These are phyloP conservation scores for Entonaema liquescens DNA, from an alignment of 495 filamentous ascomycete species.

Conservation along the genomic window DNA sequence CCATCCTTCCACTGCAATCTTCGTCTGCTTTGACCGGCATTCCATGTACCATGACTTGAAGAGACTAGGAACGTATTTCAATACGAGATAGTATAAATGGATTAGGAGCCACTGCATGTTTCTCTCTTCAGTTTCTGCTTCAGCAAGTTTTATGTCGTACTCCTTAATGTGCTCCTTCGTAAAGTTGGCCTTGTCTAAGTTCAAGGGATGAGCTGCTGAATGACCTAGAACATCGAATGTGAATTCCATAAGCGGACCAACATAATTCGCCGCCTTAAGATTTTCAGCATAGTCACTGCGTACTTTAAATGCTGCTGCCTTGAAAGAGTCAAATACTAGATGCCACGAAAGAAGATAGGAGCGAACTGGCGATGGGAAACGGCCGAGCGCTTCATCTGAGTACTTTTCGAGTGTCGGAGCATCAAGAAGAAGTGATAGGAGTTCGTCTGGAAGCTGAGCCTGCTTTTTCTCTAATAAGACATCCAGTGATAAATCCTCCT, in stretches of 20 bases:
- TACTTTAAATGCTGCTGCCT: conserved; percentile 79
- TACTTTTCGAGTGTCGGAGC: conserved; percentile 57
- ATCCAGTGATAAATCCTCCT: conserved; percentile 87
- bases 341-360: conserved; percentile 93
- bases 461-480: conserved; percentile 78
- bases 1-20: conserved; percentile 78
- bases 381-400: conserved; percentile 54
- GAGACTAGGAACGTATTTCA: conserved; percentile 77
- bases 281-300: conserved; percentile 78
- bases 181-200: conserved; percentile 55
- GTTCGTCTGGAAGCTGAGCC: conserved; percentile 71
- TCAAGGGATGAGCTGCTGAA: conserved; percentile 71
- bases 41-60: conserved; percentile 90
- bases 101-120: conserved; percentile 83
- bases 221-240: conserved; percentile 84
- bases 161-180: conserved; percentile 69
- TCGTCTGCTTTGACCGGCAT: conserved; percentile 75
- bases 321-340: conserved; percentile 87
- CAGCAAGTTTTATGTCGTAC: conserved; percentile 66
- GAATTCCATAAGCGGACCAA: conserved; percentile 76
- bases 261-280: conserved; percentile 75
- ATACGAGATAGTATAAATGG: conserved; percentile 83
- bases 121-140: conserved; percentile 66
- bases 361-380: conserved; percentile 64
- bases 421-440: conserved; percentile 71